Base-by-base conservation (phyloP, 805 yeast genomes). In the Kodamaea sagamina region DNA sequence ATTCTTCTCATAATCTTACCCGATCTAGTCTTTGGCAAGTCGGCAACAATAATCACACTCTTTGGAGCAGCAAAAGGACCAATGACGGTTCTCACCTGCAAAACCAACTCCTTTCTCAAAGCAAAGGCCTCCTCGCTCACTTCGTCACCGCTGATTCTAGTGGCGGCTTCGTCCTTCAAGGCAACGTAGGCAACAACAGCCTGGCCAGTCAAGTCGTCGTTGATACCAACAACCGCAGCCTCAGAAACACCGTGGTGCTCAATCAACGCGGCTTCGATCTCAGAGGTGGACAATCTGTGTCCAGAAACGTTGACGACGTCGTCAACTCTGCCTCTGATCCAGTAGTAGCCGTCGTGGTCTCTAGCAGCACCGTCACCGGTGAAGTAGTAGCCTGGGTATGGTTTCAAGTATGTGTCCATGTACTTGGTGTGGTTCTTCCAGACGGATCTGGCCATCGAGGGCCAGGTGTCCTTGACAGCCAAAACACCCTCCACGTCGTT, bases 281-380 rank as follows among this genome's bases (percentile, higher is more conserved):
- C 95, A 27, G 95, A 89, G 37, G 95, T 86, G n/a, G 93, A 85
- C 55, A 86, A 72, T 62, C 95, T 75, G 70, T 86, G 95, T 44
- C 95, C 95, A 26, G 89, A 81, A 32, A 86, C 93, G 60, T 86
- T 86, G 41, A 86, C 95, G 47, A 86, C 95, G 62, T 86, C 95
- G 63, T 86, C 95, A 48, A 86, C 93, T 69, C 95, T 77, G 44
- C 95, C 95, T 57, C 85, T 65, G 51, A 86, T 85, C 90, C 93
- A 86, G 68, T 80, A 83, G 71, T 78, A 86, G 4, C 95, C 95
- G 60, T 86, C 92, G 52, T 77, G 72, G 61, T 86, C 95, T 60
- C 90, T 77, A 13, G 89, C 92, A 19, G 92, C 93, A 67, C 95
- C 95, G 67, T 86, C 95, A 57, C 95, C 95, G 1, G 93, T 82